A percentile compares a stretch with the other conserved stretches of the same genome.
phyloP scores from a whole-genome alignment of 2,329 filamentous ascomycete genomes.

The Pyricularia pennisetigena region DNA sequence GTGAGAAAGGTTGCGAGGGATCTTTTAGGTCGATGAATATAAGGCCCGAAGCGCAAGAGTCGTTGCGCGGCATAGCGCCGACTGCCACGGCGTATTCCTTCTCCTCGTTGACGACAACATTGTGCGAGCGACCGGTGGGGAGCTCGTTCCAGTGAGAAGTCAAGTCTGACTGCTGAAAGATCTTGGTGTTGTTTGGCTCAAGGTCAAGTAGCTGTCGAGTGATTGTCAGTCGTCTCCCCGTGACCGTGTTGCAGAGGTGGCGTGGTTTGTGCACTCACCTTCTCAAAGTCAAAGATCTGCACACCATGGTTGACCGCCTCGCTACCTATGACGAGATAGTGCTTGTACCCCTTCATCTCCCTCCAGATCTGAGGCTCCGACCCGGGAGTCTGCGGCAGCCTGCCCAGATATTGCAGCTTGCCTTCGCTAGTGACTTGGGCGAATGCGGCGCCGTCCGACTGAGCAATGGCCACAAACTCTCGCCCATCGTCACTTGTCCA shows the following conservation, averaged over 20 bases:
- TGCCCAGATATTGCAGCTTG: constrained; percentile 40
- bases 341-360: constrained; percentile 34
- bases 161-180: constrained; percentile 3
- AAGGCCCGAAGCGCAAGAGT: constrained; percentile 17
- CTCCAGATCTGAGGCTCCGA: constrained; percentile 27
- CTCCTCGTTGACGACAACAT: constrained; percentile 5
- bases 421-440: constrained; percentile 38
- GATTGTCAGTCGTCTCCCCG: not conserved
- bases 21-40: constrained; percentile 50
- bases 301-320: constrained; percentile 41
- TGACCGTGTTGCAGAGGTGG: constrained; percentile 10
- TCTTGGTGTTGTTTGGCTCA: constrained; percentile 25
- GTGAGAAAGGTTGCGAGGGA: constrained; percentile 38
- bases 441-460: constrained; percentile 44
- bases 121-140: constrained; percentile 3
- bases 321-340: constrained; percentile 26
- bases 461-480: constrained; percentile 43
- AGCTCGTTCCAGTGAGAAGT: constrained; percentile 3
- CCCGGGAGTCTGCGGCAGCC: constrained; percentile 27
- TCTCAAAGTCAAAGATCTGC: constrained; percentile 54
- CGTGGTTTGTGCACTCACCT: constrained; percentile 32
- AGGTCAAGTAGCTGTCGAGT: constrained; percentile 32
- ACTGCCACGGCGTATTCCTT: constrained; percentile 33
- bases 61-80: constrained; percentile 24
- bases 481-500: constrained; percentile 41